Conservation (phyloP, 2,329 filamentous ascomycete genomes). For the Magnaporthiopsis incrustans region DNA sequence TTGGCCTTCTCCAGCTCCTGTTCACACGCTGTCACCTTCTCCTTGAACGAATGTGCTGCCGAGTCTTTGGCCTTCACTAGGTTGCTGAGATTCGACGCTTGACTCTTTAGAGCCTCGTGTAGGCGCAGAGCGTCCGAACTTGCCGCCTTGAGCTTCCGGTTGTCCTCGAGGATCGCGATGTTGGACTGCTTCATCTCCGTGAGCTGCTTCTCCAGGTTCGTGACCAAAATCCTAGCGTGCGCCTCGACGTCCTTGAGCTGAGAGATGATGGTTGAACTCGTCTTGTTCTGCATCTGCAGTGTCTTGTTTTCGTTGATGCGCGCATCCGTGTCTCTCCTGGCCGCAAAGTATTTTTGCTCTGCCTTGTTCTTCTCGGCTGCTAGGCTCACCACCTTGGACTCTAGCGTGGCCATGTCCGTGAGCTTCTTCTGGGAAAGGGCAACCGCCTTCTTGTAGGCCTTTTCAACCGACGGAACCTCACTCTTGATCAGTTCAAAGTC, state of each 20-base stretch:
- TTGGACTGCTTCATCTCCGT: slow-evolving; percentile 75
- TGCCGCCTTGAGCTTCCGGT: slow-evolving; percentile 66
- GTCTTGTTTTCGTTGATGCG: slow-evolving; percentile 72
- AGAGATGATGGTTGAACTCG: slow-evolving; percentile 87
- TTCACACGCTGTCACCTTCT: slow-evolving; percentile 55
- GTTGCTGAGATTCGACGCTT: slow-evolving; percentile 68
- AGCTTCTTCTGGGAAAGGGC: slow-evolving; percentile 81
- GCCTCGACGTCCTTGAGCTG: slow-evolving; percentile 87
- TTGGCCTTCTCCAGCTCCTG: slow-evolving; percentile 74
- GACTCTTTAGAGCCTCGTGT: slow-evolving; percentile 64
- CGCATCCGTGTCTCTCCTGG: slow-evolving; percentile 87
- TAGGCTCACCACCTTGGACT: slow-evolving; percentile 68
- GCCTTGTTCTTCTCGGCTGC: slow-evolving; percentile 90
- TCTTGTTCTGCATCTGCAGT: slow-evolving; percentile 73
- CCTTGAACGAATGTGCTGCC: slow-evolving; percentile 39
- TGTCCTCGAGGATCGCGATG: slow-evolving; percentile 59
- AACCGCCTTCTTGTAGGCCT: slow-evolving; percentile 84
- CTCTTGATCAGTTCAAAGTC: slow-evolving; percentile 79
- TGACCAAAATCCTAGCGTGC: slow-evolving; percentile 64
- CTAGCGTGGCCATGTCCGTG: slow-evolving; percentile 63
- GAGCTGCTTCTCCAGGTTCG: slow-evolving; percentile 86
- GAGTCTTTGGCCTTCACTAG: slow-evolving; percentile 70
- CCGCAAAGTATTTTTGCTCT: slow-evolving; percentile 95
- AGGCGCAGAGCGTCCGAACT: slow-evolving; percentile 61
- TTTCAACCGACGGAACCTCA: slow-evolving; percentile 83